Conservation (phyloP, 768 basidiomycete species). For the Russula sp. region DNA sequence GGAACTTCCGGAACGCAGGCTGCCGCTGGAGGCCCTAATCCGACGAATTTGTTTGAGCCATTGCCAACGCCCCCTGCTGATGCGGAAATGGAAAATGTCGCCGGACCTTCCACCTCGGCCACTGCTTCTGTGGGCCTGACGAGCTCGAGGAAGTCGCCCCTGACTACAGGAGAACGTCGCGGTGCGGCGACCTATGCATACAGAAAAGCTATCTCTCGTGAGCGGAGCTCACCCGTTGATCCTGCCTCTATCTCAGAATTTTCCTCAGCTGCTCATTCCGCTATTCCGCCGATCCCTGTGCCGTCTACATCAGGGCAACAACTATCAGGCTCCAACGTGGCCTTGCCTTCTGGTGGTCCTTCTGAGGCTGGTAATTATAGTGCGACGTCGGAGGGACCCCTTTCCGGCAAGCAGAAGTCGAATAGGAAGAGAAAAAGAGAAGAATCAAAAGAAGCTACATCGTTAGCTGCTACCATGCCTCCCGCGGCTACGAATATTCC, state of each 20-base stretch:
- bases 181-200: constrained; percentile 12
- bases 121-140: too few species aligned
- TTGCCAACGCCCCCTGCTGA: neutral
- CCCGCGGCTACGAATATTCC: neutral
- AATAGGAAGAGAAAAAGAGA: constrained; percentile 11
- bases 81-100: neutral
- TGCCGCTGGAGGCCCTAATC: neutral
- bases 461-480: neutral
- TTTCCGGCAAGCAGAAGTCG: constrained; percentile 7
- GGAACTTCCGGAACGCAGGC: neutral
- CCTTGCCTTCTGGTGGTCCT: neutral
- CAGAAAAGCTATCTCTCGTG: neutral
- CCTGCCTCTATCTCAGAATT: neutral
- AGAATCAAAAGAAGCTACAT: neutral
- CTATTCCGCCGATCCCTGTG: neutral
- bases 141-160: neutral
- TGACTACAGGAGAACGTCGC: neutral
- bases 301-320: neutral
- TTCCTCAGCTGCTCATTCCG: neutral
- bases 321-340: neutral
- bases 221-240: neutral
- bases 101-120: neutral
- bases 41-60: neutral
- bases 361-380: neutral
- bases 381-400: neutral